phyloP scores from a whole-genome alignment of 495 filamentous ascomycete species.

The Amphirosellinia nigrospora region DNA sequence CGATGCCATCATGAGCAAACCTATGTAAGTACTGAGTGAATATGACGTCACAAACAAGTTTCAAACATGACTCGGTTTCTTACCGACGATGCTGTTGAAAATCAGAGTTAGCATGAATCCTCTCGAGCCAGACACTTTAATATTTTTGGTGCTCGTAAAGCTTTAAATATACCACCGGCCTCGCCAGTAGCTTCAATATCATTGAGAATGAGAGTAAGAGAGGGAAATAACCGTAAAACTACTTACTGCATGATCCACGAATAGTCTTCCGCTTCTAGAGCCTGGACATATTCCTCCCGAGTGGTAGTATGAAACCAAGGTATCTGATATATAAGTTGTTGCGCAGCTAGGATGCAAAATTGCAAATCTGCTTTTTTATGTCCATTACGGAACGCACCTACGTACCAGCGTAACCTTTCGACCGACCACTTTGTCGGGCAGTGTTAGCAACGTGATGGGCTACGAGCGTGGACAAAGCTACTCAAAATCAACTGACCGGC shows the following conservation, averaged over 20 bases:
- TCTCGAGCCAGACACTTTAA: neutral
- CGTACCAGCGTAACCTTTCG: neutral
- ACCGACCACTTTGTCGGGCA: neutral
- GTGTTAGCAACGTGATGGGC: neutral
- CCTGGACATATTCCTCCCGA: neutral
- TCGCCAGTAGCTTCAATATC: neutral
- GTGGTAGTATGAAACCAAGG: neutral
- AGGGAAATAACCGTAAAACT: too few relatives aligned
- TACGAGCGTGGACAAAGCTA: too few relatives aligned
- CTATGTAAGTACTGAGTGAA: neutral
- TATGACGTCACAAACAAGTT: neutral
- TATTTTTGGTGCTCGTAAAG: neutral
- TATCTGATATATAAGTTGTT: neutral
- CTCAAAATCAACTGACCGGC: neutral
- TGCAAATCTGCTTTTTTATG: neutral
- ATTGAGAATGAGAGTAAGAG: neutral
- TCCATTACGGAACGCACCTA: neutral
- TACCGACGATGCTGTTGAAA: neutral
- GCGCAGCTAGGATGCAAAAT: neutral
- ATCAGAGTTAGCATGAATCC: neutral
- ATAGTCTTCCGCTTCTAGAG: neutral
- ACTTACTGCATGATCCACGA: neutral
- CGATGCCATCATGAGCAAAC: conserved; percentile 18
- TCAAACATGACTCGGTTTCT: neutral
- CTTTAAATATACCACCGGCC: neutral